A percentile compares a stretch with the other conserved stretches of the same genome.
These are phyloP conservation scores for Plasmodium coatneyi DNA, from an alignment of 169 alveolate species.

Conservation along the genomic window DNA sequence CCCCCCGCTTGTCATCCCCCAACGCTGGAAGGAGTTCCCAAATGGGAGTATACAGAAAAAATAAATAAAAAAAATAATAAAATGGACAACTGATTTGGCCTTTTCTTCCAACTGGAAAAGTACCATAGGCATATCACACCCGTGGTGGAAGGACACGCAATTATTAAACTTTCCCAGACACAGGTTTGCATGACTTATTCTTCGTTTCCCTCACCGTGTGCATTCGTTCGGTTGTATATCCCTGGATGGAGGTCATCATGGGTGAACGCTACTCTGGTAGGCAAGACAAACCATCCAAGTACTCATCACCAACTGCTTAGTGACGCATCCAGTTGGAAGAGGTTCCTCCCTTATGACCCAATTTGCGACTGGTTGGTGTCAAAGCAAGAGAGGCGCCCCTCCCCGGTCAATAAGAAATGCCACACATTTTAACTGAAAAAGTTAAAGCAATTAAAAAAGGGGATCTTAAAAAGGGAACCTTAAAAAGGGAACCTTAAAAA, in stretches of 20 bases:
- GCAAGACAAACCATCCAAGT: too few species aligned
- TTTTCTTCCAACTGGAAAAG: neutral
- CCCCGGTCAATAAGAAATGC: neutral
- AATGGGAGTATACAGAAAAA: neutral
- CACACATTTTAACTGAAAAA: neutral
- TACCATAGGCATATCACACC: neutral
- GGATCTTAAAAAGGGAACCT: constrained; percentile 15
- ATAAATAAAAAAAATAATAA: neutral
- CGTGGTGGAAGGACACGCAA: neutral
- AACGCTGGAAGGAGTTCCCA: neutral
- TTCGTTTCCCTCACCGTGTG: neutral
- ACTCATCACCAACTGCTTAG: neutral
- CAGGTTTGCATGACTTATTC: neutral
- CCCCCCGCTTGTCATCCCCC: neutral
- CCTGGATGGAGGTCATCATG: neutral
- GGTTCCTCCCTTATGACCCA: neutral
- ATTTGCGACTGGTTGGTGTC: neutral
- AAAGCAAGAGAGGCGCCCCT: neutral
- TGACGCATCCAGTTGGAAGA: neutral
- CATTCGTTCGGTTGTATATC: neutral
- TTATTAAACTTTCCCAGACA: neutral
- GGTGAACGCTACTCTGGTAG: neutral
- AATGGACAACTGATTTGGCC: neutral
- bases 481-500: constrained; percentile 34
- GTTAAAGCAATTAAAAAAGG: constrained; percentile 47